Base-by-base conservation (phyloP, 2,329 filamentous ascomycete species). In the Exophiala phaeomuriformis region DNA sequence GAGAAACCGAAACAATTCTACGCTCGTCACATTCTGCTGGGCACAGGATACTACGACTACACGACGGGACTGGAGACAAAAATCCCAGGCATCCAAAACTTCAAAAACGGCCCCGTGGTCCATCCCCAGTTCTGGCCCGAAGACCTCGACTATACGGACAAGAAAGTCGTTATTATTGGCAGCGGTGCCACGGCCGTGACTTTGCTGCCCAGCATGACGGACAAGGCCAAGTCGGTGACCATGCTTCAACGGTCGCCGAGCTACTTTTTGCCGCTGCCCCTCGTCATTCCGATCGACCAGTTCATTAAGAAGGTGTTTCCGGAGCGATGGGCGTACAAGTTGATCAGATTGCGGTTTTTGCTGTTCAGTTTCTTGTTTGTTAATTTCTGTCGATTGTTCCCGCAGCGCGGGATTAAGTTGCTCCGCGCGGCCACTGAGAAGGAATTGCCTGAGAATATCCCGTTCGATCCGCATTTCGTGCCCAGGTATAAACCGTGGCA, bases 131-230 rank as follows among this genome's bases (percentile, higher is more conserved):
- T 86, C 69, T 91, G 87, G 87, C 85, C 85, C 0, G 72, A 84
- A 52, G 75, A 82, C 45, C 71, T 86, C 37, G 78, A 87, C 63
- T 85, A 85, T 65, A 69, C 74, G 4, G 74, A 75, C 66, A 88
- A 90, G 68, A 79, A 80, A 42, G 74, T 91, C 27, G 77, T 88
- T 41, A 75, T 91, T 53, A 80, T 93, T 57, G 88, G 88, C 10
- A 85, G 80, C 10, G 89, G 89, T 5, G 88, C 88, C 2, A 94
- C 89, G 0, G 85, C 88, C 4, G 71, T 91, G 46, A 93, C 88
- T 0, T 75, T 95, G 1, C 67, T 94, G 2, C 89, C 88, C 0
- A 79, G 76, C 44, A 70, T 94, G 43, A 80, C 82, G 0, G 71
- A 85, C 41, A 79, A 77, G 37, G 86, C 85, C 3, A 71, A 70